These are phyloP conservation scores for Lentinula guzmanii DNA, from an alignment of 768 basidiomycete genomes.

Conservation along the genomic window DNA sequence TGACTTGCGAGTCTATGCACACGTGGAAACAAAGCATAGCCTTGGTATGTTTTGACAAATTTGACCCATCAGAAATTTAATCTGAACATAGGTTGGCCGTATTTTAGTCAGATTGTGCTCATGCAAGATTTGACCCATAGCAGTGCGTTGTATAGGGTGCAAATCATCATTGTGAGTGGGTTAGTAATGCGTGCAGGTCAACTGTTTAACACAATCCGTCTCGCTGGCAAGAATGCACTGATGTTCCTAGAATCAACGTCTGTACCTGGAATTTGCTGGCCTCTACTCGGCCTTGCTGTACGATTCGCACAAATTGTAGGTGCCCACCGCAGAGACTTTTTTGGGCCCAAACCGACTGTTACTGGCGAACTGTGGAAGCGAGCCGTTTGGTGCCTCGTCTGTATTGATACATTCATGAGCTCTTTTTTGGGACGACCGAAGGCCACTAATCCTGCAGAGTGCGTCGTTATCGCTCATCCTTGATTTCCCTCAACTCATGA, in stretches of 20 bases:
- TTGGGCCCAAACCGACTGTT: constrained; percentile 26
- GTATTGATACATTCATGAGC: constrained; percentile 13
- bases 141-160: constrained; percentile 66
- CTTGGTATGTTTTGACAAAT: constrained; percentile 13
- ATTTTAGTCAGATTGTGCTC: constrained; percentile 22
- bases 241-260: constrained; percentile 41
- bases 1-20: constrained; percentile 52
- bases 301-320: constrained; percentile 72
- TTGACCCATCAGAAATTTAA: neutral
- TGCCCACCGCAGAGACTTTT: constrained; percentile 44
- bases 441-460: constrained; percentile 1
- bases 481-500: constrained; percentile 21
- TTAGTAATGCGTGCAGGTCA: neutral
- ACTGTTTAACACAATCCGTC: neutral
- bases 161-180: constrained; percentile 41
- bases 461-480: neutral
- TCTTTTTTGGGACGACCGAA: constrained; percentile 43
- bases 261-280: constrained; percentile 54
- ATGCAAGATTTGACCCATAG: constrained; percentile 46
- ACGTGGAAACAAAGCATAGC: constrained; percentile 23
- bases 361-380: constrained; percentile 78
- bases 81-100: neutral
- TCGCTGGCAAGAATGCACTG: constrained; percentile 33
- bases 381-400: constrained; percentile 46
- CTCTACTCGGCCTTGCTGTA: constrained; percentile 55